phyloP scores from a whole-genome alignment of 2,329 filamentous ascomycete genomes.

The Dothistroma septosporum region DNA sequence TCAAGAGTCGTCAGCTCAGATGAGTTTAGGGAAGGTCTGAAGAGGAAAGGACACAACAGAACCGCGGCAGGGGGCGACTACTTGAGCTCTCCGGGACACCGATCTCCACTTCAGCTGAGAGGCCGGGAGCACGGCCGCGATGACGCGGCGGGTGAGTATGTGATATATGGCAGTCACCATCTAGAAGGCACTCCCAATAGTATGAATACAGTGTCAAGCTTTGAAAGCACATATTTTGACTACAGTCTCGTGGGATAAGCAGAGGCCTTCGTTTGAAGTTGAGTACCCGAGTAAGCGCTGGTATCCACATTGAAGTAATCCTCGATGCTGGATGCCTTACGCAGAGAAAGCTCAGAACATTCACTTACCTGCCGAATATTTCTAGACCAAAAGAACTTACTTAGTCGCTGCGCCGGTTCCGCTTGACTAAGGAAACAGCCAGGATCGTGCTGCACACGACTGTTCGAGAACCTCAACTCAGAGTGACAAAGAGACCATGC shows the following conservation, averaged over 20 bases:
- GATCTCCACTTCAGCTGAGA: neutral
- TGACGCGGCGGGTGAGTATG: neutral
- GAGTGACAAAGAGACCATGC: neutral
- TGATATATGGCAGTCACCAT: neutral
- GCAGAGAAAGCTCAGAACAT: neutral
- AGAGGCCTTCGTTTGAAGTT: too few relatives aligned
- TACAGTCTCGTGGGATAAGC: too few relatives aligned
- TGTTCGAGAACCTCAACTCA: neutral
- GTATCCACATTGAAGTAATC: too few relatives aligned
- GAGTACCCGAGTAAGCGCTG: too few relatives aligned
- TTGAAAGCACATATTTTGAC: too few relatives aligned
- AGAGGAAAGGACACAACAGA: slow-evolving; percentile 1
- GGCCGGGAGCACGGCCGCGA: neutral
- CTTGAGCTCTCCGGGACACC: neutral
- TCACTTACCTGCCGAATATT: neutral
- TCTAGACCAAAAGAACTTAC: neutral
- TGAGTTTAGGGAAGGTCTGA: neutral
- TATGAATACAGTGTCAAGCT: too few relatives aligned
- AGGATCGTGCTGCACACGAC: neutral
- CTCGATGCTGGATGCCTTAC: too few relatives aligned
- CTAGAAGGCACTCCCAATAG: too few relatives aligned
- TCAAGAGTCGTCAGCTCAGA: slow-evolving; percentile 6
- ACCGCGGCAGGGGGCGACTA: neutral
- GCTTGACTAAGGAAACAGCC: neutral
- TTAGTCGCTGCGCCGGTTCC: neutral